phyloP scores from a whole-genome alignment of 176 grass and related monocot species.

The Raddia guianensis region DNA sequence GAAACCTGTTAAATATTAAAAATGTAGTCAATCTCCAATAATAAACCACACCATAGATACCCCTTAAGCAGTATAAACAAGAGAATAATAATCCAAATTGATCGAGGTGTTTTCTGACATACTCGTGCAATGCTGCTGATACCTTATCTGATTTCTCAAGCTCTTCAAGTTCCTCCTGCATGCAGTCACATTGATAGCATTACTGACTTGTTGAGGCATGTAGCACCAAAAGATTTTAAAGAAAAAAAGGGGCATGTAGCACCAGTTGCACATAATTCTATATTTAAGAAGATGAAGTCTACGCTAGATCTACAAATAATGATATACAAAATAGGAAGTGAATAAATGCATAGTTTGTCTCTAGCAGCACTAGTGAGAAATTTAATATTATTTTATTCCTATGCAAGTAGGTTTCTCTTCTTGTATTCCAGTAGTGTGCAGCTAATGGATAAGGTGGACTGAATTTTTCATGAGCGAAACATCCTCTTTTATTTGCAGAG shows the following conservation, averaged over 20 bases:
- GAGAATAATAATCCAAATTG: background rate
- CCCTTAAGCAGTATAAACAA: conserved; percentile 5
- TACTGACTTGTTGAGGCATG: background rate
- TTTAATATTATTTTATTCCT: background rate
- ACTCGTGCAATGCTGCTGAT: conserved; percentile 71
- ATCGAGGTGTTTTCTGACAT: conserved; percentile 34
- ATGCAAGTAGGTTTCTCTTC: background rate
- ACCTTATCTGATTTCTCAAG: conserved; percentile 71
- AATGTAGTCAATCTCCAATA: conserved; percentile 20
- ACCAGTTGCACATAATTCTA: background rate
- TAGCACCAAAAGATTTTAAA: background rate
- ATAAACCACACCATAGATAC: background rate
- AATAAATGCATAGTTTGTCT: background rate
- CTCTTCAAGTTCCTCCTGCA: conserved; percentile 80
- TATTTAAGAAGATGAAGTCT: background rate
- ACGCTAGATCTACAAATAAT: background rate
- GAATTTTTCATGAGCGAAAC: background rate
- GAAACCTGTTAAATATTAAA: conserved; percentile 55
- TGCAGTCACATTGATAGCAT: background rate
- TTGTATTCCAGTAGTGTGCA: background rate
- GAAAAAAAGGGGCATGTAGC: background rate
- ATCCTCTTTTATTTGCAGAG: conserved; percentile 1
- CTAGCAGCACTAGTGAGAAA: background rate
- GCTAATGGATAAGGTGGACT: background rate
- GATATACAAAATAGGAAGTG: background rate